Base-by-base conservation (phyloP, 495 filamentous ascomycete genomes). In the Xylaria flabelliformis region DNA sequence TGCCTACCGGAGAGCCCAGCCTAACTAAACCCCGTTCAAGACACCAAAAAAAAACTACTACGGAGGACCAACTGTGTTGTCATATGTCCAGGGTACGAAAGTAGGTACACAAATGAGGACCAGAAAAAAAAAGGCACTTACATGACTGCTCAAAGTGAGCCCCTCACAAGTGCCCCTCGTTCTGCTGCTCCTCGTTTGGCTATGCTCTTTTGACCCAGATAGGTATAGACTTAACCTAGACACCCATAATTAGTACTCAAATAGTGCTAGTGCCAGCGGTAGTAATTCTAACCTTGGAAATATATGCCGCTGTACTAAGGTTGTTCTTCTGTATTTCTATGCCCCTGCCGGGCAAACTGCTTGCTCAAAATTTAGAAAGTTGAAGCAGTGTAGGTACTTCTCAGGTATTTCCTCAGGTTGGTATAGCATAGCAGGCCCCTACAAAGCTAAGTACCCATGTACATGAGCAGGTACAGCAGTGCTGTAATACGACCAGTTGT, bases 111-210 rank as follows among this genome's bases (percentile, higher is more conserved):
- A 48, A 64, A 64, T 50, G 42, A 64, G 39, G 42, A 21, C 61
- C 17, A 64, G 41, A 19, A 10, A 29, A 64, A 29, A n/a, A 65
- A 65, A 64, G 58, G 58, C 58, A 61, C 58, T 61, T 61, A 61
- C 34, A 61, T 61, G 61, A 64, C 29, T 64, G 36, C 39, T 29
- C 36, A 24, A 63, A 12, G 39, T 42, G n/a, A 64, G 36, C 21
- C 61, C 61, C 61, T 44, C 36, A 29, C 26, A 21, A 17, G 59
- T 63, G 59, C 59, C 59, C 59, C 59, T 63, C 59, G 59, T 39
- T 21, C 36, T 42, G 21, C 15, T 64, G 32, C 61, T 39, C 61
- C 61, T 64, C 61, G 21, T 17, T 19, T 39, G 39, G 58, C 8
- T 36, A 32, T 39, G 34, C 56, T 39, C 32, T 17, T 8, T 59